Base-by-base conservation (phyloP, 2,329 filamentous ascomycete species). In the Stagonosporopsis vannaccii region DNA sequence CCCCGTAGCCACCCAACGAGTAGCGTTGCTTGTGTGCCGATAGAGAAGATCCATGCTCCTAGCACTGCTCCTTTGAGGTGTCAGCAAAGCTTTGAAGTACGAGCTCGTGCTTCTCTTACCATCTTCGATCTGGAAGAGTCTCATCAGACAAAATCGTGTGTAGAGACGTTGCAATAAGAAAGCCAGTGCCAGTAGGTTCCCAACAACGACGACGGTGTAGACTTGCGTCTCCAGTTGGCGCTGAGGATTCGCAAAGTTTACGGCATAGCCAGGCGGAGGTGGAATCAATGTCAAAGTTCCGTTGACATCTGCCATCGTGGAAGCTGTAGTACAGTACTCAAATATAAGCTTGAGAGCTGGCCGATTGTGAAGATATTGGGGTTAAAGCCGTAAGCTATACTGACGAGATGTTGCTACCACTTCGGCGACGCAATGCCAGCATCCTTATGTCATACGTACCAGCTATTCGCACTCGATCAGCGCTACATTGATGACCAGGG, bases 161-260 rank as follows among this genome's bases (percentile, higher is more conserved):
- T 72, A 73, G n/a, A 72, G 46, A 13, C 69, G 62, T 56, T 72
- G 69, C 1, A 56, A 32, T 9, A 72, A 42, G 42, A 73, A 71
- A 0, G 61, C 15, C 1, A 68, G 22, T 0, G 64, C 56, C 2
- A 71, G 28, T 6, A 62, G 35, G 19, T 61, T 65, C 15, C 68
- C 67, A 6, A 70, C 53, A 2, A 55, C 64, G 19, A 61, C 58
- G 1, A 72, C 45, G 7, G 52, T 51, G 43, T 71, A 73, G 3
- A 65, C 42, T 11, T 59, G 41, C 3, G 39, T 40, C n/a, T 65
- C 50, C 17, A 59, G 56, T 41, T 58, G 58, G 5, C 63, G 55
- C 23, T 57, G 51, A 3, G 71, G 71, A 19, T 72, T 63, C 12
- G 58, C 66, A 47, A 72, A 72, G 50, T 72, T 52, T 22, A 72